Conservation (phyloP, 306 rosid genomes). For the Cicer yamashitae region DNA sequence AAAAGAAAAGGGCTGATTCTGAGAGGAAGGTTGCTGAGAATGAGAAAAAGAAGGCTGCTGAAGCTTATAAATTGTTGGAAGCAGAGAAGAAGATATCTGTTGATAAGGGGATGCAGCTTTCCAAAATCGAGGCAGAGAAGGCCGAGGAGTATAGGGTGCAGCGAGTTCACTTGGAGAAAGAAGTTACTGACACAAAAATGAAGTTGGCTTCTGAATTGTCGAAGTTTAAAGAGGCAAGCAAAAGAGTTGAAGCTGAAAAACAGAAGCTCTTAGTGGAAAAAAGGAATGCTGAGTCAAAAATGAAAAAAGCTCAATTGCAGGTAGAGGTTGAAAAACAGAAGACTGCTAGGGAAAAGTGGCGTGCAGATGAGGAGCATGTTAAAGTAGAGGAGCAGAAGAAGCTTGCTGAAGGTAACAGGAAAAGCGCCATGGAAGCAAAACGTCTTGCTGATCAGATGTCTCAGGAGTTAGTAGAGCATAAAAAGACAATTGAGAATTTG, state of each 20-base stretch:
- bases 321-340: conserved; percentile 57
- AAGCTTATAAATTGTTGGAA: conserved; percentile 55
- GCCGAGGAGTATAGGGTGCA: conserved; percentile 55
- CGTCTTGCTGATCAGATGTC: conserved; percentile 59
- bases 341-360: conserved; percentile 52
- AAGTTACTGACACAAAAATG: conserved; percentile 51
- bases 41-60: conserved; percentile 63
- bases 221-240: conserved; percentile 56
- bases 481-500: conserved; percentile 56
- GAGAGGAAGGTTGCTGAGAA: conserved; percentile 61
- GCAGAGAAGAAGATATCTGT: conserved; percentile 55
- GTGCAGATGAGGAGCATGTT: conserved; percentile 50
- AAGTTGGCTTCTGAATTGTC: conserved; percentile 56
- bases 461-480: conserved; percentile 57
- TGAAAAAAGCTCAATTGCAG: conserved; percentile 57
- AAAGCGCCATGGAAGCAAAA: conserved; percentile 60
- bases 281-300: conserved; percentile 57
- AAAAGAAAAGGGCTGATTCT: conserved; percentile 58
- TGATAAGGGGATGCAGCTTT: conserved; percentile 46
- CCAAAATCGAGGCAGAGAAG: conserved; percentile 56
- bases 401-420: conserved; percentile 58
- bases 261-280: conserved; percentile 58
- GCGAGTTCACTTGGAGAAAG: conserved; percentile 53
- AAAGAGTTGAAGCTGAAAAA: conserved; percentile 61
- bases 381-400: conserved; percentile 58